Conservation (phyloP, 1,139 yeast species). For the Lodderomyces elongisporus region DNA sequence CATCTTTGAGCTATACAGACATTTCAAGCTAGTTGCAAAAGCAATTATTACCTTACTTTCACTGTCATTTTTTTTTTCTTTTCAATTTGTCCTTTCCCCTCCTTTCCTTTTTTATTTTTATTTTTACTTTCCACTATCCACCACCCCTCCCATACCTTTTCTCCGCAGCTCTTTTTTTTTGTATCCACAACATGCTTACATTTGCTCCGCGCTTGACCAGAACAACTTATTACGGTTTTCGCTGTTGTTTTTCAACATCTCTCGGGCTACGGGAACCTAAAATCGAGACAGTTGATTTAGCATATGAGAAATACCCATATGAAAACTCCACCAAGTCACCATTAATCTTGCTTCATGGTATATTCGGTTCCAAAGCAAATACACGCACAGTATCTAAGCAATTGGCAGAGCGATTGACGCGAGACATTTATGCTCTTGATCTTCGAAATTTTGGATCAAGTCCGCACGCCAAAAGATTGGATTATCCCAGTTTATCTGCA, state of each 20-base stretch:
- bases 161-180: no score
- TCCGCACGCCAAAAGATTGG: constrained; percentile 66
- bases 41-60: no score
- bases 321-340: constrained; percentile 46
- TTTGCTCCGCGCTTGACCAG: no score
- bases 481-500: constrained; percentile 76
- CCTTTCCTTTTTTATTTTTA: no score
- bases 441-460: constrained; percentile 90
- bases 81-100: no score
- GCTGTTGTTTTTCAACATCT: neutral
- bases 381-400: constrained; percentile 68
- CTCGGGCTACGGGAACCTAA: constrained; percentile 3
- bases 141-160: no score
- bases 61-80: no score
- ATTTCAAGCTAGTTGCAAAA: no score
- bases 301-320: constrained; percentile 22
- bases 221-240: no score
- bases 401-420: constrained; percentile 34
- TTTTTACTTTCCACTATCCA: no score
- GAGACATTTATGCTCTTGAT: constrained; percentile 67
- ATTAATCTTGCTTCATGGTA: constrained; percentile 76
- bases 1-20: no score
- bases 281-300: constrained; percentile 25
- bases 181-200: no score
- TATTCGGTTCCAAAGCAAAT: constrained; percentile 79